Evolutionary conservation across 2,329 filamentous ascomycete genomes (phyloP), one percentile per base, ranked within the genome.

Genomic region (Decorospora gaudefroyi): DNA sequence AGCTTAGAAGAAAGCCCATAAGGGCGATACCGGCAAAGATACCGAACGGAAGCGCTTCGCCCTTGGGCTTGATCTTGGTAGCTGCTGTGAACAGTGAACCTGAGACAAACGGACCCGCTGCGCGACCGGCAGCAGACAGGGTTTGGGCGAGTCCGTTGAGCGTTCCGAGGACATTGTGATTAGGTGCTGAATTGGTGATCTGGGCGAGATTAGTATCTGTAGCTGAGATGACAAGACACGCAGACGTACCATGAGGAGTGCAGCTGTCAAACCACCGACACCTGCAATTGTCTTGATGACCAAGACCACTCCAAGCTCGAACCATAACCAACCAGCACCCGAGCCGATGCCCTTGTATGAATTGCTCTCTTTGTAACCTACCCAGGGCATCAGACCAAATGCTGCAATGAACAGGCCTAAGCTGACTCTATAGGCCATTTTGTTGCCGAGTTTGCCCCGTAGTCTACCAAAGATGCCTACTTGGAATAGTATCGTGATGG

Each of bases 111-210:
- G 93, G 93, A 0, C 93, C 93, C 0, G 90, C 81, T 29, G 91
- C 90, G 47, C 93, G 84, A 6, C 93, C 93, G 0, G 88, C 89
- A 0, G 93, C 93, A 0, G 90, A 95, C 0, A 99, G 82, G 0
- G 90, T 96, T 70, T 99, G 93, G 0, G 93, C 93, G 21, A 97
- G 80, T 7, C 93, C 93, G 63, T 99, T 96, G 17, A 99, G 78
- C 0, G 89, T 90, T 3, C 93, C 93, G 0, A 99, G 80, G 0
- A 88, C 90, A 4, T 87, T 84, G 68, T 92, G 82, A 6, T 91
- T 90, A 0, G 90, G 88, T 0, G 90, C 89, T 1, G 88, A 95
- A 61, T 99, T 99, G 25, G 90, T 97, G 55, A 99, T 91, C 88
- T 92, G 54, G 28, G 51, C 7, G 10, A 26, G 4, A 4, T 19